phyloP scores from a whole-genome alignment of 1,139 yeast species.

The Trichomonascaceae sp. region DNA sequence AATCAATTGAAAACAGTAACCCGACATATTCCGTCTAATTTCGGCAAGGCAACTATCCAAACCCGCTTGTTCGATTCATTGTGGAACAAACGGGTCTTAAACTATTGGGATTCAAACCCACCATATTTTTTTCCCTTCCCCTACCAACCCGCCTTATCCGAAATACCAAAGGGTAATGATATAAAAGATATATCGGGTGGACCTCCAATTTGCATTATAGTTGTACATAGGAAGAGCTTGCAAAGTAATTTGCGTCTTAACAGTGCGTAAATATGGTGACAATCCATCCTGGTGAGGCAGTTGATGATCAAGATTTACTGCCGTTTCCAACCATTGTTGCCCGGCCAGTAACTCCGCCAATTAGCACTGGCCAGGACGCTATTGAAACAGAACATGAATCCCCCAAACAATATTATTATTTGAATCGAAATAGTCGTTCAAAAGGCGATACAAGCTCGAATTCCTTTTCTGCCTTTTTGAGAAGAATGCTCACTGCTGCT shows the following conservation, averaged over 20 bases:
- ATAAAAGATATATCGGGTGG: background rate
- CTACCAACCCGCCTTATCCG: background rate
- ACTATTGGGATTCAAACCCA: background rate
- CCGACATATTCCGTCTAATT: no score
- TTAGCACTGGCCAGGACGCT: background rate
- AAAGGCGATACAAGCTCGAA: background rate
- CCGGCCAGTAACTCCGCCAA: constrained; percentile 14
- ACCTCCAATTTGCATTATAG: background rate
- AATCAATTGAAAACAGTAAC: no score
- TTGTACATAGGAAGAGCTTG: background rate
- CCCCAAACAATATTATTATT: constrained; percentile 1
- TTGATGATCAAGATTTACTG: constrained; percentile 6
- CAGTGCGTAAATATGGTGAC: background rate
- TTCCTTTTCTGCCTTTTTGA: background rate
- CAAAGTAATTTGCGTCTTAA: background rate
- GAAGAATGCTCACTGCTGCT: background rate
- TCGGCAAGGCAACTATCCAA: background rate
- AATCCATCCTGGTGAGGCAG: constrained; percentile 7
- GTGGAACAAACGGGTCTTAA: background rate
- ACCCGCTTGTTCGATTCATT: background rate
- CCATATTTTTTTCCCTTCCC: background rate
- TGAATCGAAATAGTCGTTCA: constrained; percentile 1
- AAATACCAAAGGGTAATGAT: background rate
- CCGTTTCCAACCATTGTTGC: constrained; percentile 10
- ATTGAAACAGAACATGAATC: background rate